A percentile compares a stretch with the other conserved stretches of the same genome.
phyloP scores from a whole-genome alignment of 225 moss, liverwort and hornwort species.

The Marchantia polymorpha region DNA sequence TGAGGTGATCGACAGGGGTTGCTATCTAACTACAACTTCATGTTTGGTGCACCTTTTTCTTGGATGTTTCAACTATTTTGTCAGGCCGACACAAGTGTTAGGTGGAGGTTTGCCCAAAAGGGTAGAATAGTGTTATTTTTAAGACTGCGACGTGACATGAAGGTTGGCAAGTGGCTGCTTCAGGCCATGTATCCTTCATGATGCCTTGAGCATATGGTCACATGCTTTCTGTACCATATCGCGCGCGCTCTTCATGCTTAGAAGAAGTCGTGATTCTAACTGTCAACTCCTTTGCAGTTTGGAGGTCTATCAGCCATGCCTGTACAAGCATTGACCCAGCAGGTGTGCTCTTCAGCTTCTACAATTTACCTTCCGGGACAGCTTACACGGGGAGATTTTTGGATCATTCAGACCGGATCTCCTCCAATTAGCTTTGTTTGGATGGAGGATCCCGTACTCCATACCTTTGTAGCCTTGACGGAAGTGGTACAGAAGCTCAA shows the following conservation, averaged over 20 bases:
- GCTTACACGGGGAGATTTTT: conserved; percentile 13
- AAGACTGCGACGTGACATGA: neutral
- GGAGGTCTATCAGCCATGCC: conserved; percentile 79
- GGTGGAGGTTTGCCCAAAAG: neutral
- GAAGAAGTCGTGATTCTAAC: conserved; percentile 43
- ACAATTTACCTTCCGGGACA: conserved; percentile 10
- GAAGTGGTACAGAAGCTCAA: neutral
- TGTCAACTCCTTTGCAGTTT: conserved; percentile 63
- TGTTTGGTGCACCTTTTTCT: neutral
- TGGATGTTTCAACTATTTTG: neutral
- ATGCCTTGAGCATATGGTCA: conserved; percentile 20
- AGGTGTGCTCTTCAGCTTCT: conserved; percentile 64
- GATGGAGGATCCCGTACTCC: conserved; percentile 7
- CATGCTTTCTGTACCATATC: conserved; percentile 43
- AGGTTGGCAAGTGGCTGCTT: neutral
- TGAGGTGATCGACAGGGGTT: conserved; percentile 15
- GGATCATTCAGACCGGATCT: conserved; percentile 14
- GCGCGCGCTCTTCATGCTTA: conserved; percentile 14
- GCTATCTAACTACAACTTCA: conserved; percentile 10
- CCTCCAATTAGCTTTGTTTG: conserved; percentile 7
- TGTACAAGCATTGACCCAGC: conserved; percentile 82
- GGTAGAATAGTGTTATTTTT: neutral
- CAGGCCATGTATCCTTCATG: neutral
- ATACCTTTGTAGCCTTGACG: neutral
- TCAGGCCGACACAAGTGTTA: neutral